Percentiles rank a stretch among this genome's conserved stretches.
phyloP scores from a whole-genome alignment of 2,329 filamentous ascomycete genomes.

The Ramularia endophylla region DNA sequence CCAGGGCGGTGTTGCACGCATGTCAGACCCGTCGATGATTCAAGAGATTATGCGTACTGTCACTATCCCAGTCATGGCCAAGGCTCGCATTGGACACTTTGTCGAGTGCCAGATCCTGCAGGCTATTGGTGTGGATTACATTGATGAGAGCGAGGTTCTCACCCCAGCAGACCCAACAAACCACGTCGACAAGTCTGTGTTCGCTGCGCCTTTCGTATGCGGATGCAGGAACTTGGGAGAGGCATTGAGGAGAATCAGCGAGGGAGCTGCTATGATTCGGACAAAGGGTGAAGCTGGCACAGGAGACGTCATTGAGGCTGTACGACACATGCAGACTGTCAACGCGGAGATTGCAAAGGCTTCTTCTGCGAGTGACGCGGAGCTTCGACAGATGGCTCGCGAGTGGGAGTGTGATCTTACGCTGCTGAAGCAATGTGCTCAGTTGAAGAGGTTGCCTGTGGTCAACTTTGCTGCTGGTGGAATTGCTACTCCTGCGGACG shows the following conservation, averaged over 20 bases:
- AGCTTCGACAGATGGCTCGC: conserved; percentile 72
- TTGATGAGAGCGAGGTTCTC: conserved; percentile 96
- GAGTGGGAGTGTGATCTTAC: conserved; percentile 73
- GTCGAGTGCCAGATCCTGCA: conserved; percentile 98
- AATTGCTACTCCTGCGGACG: conserved; percentile 97
- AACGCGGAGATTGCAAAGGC: conserved; percentile 75
- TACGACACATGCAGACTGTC: conserved; percentile 91
- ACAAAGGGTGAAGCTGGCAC: conserved; percentile 98
- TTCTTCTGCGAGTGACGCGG: conserved; percentile 57
- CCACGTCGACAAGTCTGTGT: conserved; percentile 85
- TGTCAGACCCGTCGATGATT: conserved; percentile 94
- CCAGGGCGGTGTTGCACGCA: conserved; percentile 89
- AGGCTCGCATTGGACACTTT: conserved; percentile 95
- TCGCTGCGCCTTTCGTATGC: conserved; percentile 87
- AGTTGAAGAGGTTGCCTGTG: conserved; percentile 81
- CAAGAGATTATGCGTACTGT: conserved; percentile 90
- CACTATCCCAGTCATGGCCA: conserved; percentile 98
- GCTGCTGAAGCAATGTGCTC: conserved; percentile 78
- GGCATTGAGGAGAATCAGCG: conserved; percentile 80
- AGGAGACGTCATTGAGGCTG: conserved; percentile 93
- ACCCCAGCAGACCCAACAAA: conserved; percentile 86
- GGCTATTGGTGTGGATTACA: conserved; percentile 91
- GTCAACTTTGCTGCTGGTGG: conserved; percentile 99
- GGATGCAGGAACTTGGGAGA: conserved; percentile 93
- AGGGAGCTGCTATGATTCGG: conserved; percentile 97